Percentiles rank a stretch among this genome's conserved stretches.
phyloP scores from a whole-genome alignment of 768 basidiomycete species.

The Leccinum longicurvipes region DNA sequence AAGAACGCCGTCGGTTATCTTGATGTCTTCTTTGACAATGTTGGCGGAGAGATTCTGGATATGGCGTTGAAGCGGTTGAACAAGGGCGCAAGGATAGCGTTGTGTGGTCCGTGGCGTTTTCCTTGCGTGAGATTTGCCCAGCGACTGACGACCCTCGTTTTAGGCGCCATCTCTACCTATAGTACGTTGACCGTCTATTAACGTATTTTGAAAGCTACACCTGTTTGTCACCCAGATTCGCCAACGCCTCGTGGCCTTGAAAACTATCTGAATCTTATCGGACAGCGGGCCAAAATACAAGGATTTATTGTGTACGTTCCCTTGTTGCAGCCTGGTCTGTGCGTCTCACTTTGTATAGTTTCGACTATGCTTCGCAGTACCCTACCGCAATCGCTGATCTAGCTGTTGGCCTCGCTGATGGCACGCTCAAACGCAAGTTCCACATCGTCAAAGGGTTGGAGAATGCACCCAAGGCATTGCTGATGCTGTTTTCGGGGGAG shows the following conservation, averaged over 20 bases:
- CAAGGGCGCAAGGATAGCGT: slow-evolving; percentile 67
- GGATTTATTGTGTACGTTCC: slow-evolving; percentile 78
- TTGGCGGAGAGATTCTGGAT: slow-evolving; percentile 79
- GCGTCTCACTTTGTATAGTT: slow-evolving; percentile 37
- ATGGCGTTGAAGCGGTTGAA: slow-evolving; percentile 73
- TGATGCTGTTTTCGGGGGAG: slow-evolving; percentile 68
- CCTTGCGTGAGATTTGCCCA: neutral
- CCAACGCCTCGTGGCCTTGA: slow-evolving; percentile 61
- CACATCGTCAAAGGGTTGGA: slow-evolving; percentile 76
- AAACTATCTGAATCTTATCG: slow-evolving; percentile 66
- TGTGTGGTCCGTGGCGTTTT: slow-evolving; percentile 64
- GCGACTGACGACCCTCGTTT: slow-evolving; percentile 6
- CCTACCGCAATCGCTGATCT: slow-evolving; percentile 57
- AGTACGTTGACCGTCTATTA: slow-evolving; percentile 45
- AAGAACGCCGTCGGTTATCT: slow-evolving; percentile 66
- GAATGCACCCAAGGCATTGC: slow-evolving; percentile 67
- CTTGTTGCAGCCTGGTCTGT: too few relatives aligned
- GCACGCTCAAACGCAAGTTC: slow-evolving; percentile 76
- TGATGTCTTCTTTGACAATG: slow-evolving; percentile 87
- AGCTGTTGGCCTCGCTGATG: slow-evolving; percentile 53
- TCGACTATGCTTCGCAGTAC: slow-evolving; percentile 70
- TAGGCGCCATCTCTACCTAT: slow-evolving; percentile 84
- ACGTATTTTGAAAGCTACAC: neutral
- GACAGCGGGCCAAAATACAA: slow-evolving; percentile 72
- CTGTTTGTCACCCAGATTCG: slow-evolving; percentile 40